Evolutionary conservation across 78 protist species (phyloP).

Genomic region (Dictyostelium firmibasis): DNA sequence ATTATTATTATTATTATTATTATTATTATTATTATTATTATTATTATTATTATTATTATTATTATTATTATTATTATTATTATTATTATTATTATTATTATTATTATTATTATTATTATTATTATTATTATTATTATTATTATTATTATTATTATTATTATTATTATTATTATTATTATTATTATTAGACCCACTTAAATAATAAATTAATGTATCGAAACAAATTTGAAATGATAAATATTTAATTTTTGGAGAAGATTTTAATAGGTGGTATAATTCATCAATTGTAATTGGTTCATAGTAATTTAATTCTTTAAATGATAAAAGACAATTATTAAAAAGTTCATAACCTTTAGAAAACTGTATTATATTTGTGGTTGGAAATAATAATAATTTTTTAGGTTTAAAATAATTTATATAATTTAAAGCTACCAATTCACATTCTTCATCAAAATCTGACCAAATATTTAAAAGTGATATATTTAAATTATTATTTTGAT

Average conservation of each 20-base stretch:
- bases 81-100: neutral
- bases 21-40: too few species aligned
- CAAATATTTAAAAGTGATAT: neutral
- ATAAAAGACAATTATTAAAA: neutral
- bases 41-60: neutral
- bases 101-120: neutral
- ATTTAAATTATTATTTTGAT: neutral
- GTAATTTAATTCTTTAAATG: slow-evolving; percentile 1
- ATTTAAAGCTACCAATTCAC: neutral
- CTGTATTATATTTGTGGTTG: neutral
- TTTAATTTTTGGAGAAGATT: neutral
- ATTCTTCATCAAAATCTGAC: slow-evolving; percentile 2
- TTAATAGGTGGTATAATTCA: neutral
- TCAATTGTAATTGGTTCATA: slow-evolving; percentile 8
- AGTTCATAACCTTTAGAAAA: neutral
- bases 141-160: neutral
- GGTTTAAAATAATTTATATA: slow-evolving; percentile 5
- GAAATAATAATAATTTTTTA: neutral
- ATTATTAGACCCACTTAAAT: neutral
- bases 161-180: neutral
- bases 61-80: neutral
- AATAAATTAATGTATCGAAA: slow-evolving; percentile 5
- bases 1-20: neutral
- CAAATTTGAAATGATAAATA: slow-evolving; percentile 12
- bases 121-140: neutral